Conservation (phyloP, 108 stramenopile species). For the Cyclotella distinguenda region DNA sequence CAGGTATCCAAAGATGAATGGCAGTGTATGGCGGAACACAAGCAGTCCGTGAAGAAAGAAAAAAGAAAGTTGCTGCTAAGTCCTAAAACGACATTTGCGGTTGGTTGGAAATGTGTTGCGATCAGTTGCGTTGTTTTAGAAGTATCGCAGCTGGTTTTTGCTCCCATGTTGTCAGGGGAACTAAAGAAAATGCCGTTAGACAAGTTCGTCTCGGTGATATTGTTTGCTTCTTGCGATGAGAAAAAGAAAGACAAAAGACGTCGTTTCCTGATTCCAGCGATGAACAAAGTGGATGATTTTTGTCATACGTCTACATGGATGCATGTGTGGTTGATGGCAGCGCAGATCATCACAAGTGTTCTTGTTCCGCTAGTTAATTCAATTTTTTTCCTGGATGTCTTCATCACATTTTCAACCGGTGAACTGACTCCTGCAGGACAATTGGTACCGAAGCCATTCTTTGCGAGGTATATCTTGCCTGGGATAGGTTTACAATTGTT, state of each 20-base stretch:
- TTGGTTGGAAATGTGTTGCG: slow-evolving; percentile 65
- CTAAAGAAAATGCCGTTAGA: slow-evolving; percentile 46
- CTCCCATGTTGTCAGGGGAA: slow-evolving; percentile 55
- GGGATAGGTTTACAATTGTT: slow-evolving; percentile 70
- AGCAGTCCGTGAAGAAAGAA: slow-evolving; percentile 26
- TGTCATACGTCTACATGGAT: slow-evolving; percentile 27
- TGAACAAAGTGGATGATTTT: slow-evolving; percentile 32
- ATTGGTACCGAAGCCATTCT: slow-evolving; percentile 60
- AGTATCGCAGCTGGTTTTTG: slow-evolving; percentile 45
- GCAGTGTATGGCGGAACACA: slow-evolving; percentile 25
- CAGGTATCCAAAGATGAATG: slow-evolving; percentile 59
- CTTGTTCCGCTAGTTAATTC: slow-evolving; percentile 49
- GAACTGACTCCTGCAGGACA: slow-evolving; percentile 56
- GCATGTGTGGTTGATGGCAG: slow-evolving; percentile 24
- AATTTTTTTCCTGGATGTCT: slow-evolving; percentile 72
- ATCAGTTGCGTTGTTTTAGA: slow-evolving; percentile 60
- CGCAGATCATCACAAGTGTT: slow-evolving; percentile 49
- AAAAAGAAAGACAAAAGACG: slow-evolving; percentile 9
- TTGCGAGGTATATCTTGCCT: slow-evolving; percentile 71
- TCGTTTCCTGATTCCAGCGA: slow-evolving; percentile 14
- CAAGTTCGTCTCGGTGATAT: slow-evolving; percentile 22
- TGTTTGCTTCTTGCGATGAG: slow-evolving; percentile 27
- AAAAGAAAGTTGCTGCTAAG: slow-evolving; percentile 53
- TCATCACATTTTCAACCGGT: slow-evolving; percentile 82
- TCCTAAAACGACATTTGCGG: slow-evolving; percentile 76